A percentile compares a stretch with the other conserved stretches of the same genome.
Evolutionary conservation across 148 eudicot species (phyloP).

Genomic region (Heliosperma pusillum): DNA sequence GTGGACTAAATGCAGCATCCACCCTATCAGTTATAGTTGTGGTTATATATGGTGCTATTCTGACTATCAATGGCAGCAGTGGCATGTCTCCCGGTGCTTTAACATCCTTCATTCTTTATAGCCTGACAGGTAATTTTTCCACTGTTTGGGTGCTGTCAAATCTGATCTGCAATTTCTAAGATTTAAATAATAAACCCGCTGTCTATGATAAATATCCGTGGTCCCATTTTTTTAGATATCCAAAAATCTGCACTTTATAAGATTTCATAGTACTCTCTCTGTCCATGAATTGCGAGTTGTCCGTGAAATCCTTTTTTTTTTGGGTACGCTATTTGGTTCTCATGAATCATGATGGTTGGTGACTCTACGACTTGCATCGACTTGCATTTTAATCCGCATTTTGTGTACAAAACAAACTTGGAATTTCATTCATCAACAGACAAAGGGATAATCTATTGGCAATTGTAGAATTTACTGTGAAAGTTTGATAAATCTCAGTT

Average conservation of each 20-base stretch:
- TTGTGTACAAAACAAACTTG: neutral
- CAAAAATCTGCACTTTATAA: neutral
- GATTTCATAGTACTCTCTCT: neutral
- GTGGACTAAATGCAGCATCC: slow-evolving; percentile 82
- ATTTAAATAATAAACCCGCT: neutral
- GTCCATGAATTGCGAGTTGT: neutral
- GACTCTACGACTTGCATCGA: neutral
- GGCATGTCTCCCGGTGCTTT: slow-evolving; percentile 75
- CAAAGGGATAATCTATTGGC: neutral
- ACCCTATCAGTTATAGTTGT: slow-evolving; percentile 79
- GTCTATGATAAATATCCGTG: neutral
- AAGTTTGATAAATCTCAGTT: neutral
- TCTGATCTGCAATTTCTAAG: neutral
- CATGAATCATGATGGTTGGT: neutral
- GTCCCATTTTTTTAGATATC: neutral
- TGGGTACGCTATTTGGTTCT: neutral
- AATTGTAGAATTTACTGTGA: neutral
- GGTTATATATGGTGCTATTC: slow-evolving; percentile 83
- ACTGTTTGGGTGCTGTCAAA: neutral
- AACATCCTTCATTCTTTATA: slow-evolving; percentile 89
- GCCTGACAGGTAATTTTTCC: slow-evolving; percentile 62
- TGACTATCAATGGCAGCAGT: slow-evolving; percentile 72
- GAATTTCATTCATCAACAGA: neutral
- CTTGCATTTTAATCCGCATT: neutral
- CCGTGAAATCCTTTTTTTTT: neutral